phyloP scores from a whole-genome alignment of 2,329 filamentous ascomycete genomes.

The Calonectria hawksworthii region DNA sequence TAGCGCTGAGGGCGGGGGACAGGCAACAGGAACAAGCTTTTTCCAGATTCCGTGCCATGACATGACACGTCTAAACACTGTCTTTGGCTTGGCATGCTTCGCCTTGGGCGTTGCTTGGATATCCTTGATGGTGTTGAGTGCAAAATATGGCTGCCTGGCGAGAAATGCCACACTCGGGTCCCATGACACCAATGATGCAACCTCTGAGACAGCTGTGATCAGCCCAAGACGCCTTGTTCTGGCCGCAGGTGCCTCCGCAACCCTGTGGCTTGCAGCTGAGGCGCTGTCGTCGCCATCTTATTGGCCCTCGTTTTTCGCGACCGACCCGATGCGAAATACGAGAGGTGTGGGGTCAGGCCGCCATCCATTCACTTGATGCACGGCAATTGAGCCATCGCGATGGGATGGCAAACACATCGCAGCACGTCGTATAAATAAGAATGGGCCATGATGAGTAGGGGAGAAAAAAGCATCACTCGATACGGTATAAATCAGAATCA shows the following conservation, averaged over 20 bases:
- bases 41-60: not conserved
- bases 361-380: not conserved
- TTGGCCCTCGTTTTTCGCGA: conserved; percentile 8
- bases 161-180: not conserved
- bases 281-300: not conserved
- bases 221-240: not conserved
- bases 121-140: not conserved
- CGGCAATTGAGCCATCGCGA: not conserved
- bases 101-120: not conserved
- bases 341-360: not conserved
- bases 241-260: not conserved
- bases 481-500: not conserved
- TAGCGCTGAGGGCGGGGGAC: not conserved
- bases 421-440: not conserved
- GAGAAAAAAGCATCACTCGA: not conserved
- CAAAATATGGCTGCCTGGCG: not conserved
- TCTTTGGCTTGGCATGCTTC: too few relatives aligned
- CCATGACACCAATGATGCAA: not conserved
- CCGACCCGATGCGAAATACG: conserved; percentile 17
- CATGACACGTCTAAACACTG: not conserved
- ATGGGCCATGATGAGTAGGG: not conserved
- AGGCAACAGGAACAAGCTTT: not conserved
- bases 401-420: not conserved
- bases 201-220: not conserved
- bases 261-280: conserved; percentile 10